These are phyloP conservation scores for Peziza echinospora DNA, from an alignment of 495 filamentous ascomycete genomes.

Conservation along the genomic window DNA sequence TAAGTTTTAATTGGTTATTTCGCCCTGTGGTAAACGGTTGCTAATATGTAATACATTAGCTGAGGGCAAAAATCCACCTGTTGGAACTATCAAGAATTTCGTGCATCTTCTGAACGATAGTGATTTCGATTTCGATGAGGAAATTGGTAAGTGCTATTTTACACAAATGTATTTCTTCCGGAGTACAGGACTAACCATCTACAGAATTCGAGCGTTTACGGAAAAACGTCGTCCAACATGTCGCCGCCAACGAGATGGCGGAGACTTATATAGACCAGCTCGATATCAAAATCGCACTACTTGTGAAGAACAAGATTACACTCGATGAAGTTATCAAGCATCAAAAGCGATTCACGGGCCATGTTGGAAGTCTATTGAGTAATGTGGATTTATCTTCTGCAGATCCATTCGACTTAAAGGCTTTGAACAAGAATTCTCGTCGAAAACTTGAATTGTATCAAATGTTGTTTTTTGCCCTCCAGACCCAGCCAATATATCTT, in stretches of 20 bases:
- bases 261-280: slow-evolving; percentile 96
- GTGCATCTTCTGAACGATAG: slow-evolving; percentile 95
- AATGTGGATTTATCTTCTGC: slow-evolving; percentile 72
- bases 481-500: slow-evolving; percentile 90
- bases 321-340: slow-evolving; percentile 94
- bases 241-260: slow-evolving; percentile 86
- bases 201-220: slow-evolving; percentile 74
- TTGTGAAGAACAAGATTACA: slow-evolving; percentile 99
- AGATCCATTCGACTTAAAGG: slow-evolving; percentile 91
- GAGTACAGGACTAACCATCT: not conserved
- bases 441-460: slow-evolving; percentile 94
- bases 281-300: slow-evolving; percentile 93
- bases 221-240: slow-evolving; percentile 89
- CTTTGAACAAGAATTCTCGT: slow-evolving; percentile 83
- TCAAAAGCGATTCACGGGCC: slow-evolving; percentile 87
- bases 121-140: slow-evolving; percentile 96
- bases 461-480: slow-evolving; percentile 89
- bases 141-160: slow-evolving; percentile 29
- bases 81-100: slow-evolving; percentile 90
- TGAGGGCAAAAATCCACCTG: slow-evolving; percentile 90
- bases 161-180: slow-evolving; percentile 5
- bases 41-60: no score
- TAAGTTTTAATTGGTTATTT: slow-evolving; percentile 1
- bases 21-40: no score
- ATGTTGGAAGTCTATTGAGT: slow-evolving; percentile 63